Conservation (phyloP, 2,329 filamentous ascomycete species). For the Cadophora gregata region DNA sequence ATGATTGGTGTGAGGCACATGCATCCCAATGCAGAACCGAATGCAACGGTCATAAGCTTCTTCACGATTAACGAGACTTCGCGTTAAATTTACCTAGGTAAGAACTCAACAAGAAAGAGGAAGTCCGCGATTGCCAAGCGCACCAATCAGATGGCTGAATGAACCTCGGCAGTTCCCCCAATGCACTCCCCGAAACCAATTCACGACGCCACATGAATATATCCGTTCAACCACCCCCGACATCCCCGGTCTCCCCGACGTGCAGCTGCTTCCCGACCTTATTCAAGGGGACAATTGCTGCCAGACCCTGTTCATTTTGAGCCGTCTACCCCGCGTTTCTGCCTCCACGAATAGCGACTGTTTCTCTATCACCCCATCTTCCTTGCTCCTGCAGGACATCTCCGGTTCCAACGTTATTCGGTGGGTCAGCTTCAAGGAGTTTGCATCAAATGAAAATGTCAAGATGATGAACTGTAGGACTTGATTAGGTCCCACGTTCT, state of each 20-base stretch:
- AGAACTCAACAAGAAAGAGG: neutral
- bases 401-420: too few relatives aligned
- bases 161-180: neutral
- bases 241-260: conserved; percentile 8
- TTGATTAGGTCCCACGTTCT: too few relatives aligned
- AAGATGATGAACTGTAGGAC: too few relatives aligned
- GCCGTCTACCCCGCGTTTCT: conserved; percentile 27
- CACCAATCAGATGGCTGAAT: neutral
- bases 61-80: neutral
- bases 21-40: neutral
- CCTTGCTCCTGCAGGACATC: neutral
- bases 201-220: neutral
- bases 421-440: too few relatives aligned
- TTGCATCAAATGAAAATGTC: too few relatives aligned
- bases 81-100: too few relatives aligned
- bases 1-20: neutral
- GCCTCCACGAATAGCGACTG: conserved; percentile 12
- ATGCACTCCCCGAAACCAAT: neutral
- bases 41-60: neutral
- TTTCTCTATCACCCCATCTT: conserved; percentile 18
- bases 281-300: neutral
- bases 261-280: neutral
- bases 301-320: conserved; percentile 6
- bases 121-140: neutral
- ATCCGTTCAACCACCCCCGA: conserved; percentile 11